Conservation (phyloP, 2,329 filamentous ascomycete species). For the Hypoxylon sp. region DNA sequence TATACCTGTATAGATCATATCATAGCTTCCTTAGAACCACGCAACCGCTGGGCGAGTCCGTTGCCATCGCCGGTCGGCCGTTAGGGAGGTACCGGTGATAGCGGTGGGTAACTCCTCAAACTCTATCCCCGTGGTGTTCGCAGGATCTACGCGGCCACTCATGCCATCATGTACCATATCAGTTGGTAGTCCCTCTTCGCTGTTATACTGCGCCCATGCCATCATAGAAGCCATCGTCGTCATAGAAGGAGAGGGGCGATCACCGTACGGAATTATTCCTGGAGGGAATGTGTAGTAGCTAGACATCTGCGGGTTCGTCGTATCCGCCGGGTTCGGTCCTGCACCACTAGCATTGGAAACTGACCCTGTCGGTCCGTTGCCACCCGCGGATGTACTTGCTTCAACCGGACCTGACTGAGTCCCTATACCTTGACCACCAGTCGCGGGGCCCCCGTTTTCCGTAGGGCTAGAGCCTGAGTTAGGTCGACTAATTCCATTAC, state of each 20-base stretch:
- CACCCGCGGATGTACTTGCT: conserved; percentile 7
- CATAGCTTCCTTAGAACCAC: conserved; percentile 18
- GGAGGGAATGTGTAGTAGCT: conserved; percentile 41
- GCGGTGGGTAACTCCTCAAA: conserved; percentile 22
- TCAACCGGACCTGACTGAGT: conserved; percentile 7
- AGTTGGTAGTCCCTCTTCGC: conserved; percentile 23
- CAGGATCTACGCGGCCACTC: background rate
- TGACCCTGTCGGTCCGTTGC: conserved; percentile 5
- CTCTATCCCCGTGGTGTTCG: conserved; percentile 8
- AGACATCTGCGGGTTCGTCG: conserved; percentile 17
- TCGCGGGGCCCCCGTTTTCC: background rate
- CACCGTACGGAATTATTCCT: conserved; percentile 42
- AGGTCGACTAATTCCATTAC: conserved; percentile 12
- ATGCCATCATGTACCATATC: conserved; percentile 30
- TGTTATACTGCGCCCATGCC: conserved; percentile 36
- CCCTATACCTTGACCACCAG: conserved; percentile 10
- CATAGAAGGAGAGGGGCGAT: conserved; percentile 32
- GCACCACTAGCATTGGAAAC: conserved; percentile 11
- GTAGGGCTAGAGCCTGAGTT: conserved; percentile 10
- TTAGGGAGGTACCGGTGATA: conserved; percentile 21
- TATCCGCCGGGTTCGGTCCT: conserved; percentile 13
- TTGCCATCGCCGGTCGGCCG: conserved; percentile 27
- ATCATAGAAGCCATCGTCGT: conserved; percentile 40
- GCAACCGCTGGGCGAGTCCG: conserved; percentile 24
- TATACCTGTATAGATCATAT: background rate